A percentile compares a stretch with the other conserved stretches of the same genome.
phyloP scores from a whole-genome alignment of 2,329 filamentous ascomycete genomes.

The Sphaceloma murrayae region DNA sequence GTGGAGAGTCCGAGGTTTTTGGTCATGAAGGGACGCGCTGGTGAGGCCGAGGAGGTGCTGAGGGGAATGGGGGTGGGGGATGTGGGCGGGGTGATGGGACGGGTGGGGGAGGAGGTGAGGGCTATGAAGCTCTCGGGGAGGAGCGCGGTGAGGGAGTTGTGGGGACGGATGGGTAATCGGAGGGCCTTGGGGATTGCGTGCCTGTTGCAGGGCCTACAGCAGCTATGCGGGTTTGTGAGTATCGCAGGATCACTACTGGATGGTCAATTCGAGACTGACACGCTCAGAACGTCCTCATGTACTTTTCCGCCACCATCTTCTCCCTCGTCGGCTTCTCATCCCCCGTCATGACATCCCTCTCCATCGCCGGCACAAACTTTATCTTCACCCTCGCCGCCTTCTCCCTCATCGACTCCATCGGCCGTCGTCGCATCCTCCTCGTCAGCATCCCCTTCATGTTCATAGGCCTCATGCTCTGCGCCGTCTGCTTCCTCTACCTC shows the following conservation, averaged over 20 bases:
- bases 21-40: constrained; percentile 55
- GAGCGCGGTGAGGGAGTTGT: constrained; percentile 39
- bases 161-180: constrained; percentile 44
- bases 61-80: constrained; percentile 34
- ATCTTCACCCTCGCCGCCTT: constrained; percentile 39
- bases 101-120: constrained; percentile 65
- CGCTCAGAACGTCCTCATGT: constrained; percentile 38
- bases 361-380: constrained; percentile 39
- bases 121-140: constrained; percentile 49
- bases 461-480: constrained; percentile 58
- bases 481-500: constrained; percentile 38
- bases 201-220: constrained; percentile 76
- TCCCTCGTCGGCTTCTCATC: constrained; percentile 37
- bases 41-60: constrained; percentile 57
- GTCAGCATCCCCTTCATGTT: constrained; percentile 80
- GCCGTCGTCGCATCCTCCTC: constrained; percentile 55
- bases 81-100: constrained; percentile 53
- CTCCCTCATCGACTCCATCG: constrained; percentile 36
- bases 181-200: constrained; percentile 77
- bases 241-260: not conserved
- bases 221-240: constrained; percentile 35
- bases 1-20: constrained; percentile 88
- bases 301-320: constrained; percentile 42
- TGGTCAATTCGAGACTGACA: not conserved
- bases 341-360: constrained; percentile 37